A percentile compares a stretch with the other conserved stretches of the same genome.
Conservation (phyloP, 768 basidiomycete species). For the Suillus variegatus region DNA sequence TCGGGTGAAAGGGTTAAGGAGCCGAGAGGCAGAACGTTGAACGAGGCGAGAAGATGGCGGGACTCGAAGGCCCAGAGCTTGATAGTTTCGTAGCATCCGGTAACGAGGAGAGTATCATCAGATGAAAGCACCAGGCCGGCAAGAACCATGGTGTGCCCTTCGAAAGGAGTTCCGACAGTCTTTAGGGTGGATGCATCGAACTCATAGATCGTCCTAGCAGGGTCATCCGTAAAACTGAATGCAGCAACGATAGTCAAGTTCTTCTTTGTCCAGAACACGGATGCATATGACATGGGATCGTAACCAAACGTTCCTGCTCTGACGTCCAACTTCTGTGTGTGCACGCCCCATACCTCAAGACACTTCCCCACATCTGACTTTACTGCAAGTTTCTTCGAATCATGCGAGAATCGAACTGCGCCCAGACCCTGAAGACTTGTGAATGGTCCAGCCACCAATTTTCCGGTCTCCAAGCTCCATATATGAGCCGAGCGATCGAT, state of each 20-base stretch:
- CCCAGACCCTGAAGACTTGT: not conserved
- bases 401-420: not conserved
- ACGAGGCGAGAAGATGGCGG: not conserved
- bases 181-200: not conserved
- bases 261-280: not conserved
- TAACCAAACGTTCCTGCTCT: not conserved
- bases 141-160: not conserved
- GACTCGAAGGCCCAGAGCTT: constrained; percentile 4
- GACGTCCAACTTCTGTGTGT: not conserved
- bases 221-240: not conserved
- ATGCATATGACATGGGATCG: not conserved
- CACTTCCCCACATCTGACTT: not conserved
- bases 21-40: not conserved
- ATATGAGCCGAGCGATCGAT: not conserved
- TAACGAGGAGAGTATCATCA: not conserved
- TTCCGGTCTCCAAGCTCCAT: not conserved
- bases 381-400: not conserved
- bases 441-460: not conserved
- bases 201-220: not conserved
- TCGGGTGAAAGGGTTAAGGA: not conserved
- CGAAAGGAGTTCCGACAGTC: not conserved
- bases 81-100: not conserved
- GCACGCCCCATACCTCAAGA: not conserved
- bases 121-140: not conserved
- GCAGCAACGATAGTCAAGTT: not conserved